Evolutionary conservation across 163 green algal species (phyloP).

Genomic region (Scenedesmus sp.): DNA sequence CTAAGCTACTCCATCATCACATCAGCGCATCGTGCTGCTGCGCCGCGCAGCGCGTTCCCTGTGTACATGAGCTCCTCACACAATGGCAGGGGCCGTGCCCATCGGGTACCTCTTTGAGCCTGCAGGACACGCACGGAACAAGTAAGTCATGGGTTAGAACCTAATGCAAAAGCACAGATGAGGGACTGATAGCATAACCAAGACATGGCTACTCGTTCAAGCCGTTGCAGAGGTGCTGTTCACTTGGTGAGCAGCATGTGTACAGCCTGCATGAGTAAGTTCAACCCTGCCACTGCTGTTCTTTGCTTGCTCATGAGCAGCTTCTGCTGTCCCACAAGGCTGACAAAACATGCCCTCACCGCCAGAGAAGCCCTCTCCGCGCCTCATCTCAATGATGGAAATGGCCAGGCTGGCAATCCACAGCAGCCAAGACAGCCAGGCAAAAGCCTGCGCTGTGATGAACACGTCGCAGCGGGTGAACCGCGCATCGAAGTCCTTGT

Average conservation of each 20-base stretch:
- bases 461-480: constrained; percentile 40
- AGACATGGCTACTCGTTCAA: no score
- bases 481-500: neutral
- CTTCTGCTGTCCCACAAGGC: neutral
- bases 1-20: neutral
- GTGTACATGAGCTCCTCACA: neutral
- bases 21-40: neutral
- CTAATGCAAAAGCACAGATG: neutral
- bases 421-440: constrained; percentile 52
- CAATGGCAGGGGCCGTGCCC: constrained; percentile 14
- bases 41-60: neutral
- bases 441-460: constrained; percentile 44
- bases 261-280: no score
- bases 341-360: neutral
- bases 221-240: no score
- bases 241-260: no score
- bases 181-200: no score
- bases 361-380: constrained; percentile 42
- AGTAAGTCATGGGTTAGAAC: neutral
- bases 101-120: constrained; percentile 33
- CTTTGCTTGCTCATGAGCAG: no score
- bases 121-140: neutral
- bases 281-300: no score
- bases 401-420: constrained; percentile 47
- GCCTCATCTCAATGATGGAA: constrained; percentile 41